phyloP scores from a whole-genome alignment of 1,284 basidiomycete genomes.

The Sporisorium sorghi region DNA sequence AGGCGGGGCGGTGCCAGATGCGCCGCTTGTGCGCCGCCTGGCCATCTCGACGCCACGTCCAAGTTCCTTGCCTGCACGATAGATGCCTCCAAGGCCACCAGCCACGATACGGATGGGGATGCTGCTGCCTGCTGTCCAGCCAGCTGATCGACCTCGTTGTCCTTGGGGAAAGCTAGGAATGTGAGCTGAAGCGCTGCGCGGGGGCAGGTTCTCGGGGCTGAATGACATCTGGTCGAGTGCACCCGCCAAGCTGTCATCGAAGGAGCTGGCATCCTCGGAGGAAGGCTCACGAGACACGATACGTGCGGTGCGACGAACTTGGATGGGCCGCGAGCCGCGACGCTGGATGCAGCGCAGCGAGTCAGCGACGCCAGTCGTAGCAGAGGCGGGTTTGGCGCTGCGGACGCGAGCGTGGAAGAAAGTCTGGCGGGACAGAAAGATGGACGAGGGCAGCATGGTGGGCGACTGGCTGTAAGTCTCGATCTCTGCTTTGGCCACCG shows the following conservation, averaged over 20 bases:
- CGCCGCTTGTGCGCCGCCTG: constrained; percentile 31
- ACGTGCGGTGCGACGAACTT: constrained; percentile 39
- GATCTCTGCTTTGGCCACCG: constrained; percentile 46
- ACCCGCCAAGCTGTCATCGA: constrained; percentile 35
- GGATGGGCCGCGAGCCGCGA: constrained; percentile 24
- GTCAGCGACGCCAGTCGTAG: neutral
- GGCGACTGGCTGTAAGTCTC: constrained; percentile 51
- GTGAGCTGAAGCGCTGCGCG: constrained; percentile 31
- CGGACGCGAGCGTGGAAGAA: constrained; percentile 39
- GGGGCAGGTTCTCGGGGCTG: constrained; percentile 16
- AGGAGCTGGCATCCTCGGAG: constrained; percentile 16
- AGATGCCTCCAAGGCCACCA: constrained; percentile 47
- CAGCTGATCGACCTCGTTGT: constrained; percentile 35
- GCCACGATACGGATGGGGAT: constrained; percentile 54
- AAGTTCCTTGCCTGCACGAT: constrained; percentile 46
- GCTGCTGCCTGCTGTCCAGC: constrained; percentile 43
- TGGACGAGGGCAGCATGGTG: constrained; percentile 38
- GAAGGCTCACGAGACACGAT: constrained; percentile 31
- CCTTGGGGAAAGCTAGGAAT: constrained; percentile 53
- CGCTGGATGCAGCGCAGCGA: constrained; percentile 19
- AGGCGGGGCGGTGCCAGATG: constrained; percentile 2
- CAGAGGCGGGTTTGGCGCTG: neutral
- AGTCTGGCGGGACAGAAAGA: constrained; percentile 46
- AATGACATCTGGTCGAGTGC: constrained; percentile 42
- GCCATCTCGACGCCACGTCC: constrained; percentile 50